Base-by-base conservation (phyloP, 1,284 basidiomycete species). In the Athelia sp. region DNA sequence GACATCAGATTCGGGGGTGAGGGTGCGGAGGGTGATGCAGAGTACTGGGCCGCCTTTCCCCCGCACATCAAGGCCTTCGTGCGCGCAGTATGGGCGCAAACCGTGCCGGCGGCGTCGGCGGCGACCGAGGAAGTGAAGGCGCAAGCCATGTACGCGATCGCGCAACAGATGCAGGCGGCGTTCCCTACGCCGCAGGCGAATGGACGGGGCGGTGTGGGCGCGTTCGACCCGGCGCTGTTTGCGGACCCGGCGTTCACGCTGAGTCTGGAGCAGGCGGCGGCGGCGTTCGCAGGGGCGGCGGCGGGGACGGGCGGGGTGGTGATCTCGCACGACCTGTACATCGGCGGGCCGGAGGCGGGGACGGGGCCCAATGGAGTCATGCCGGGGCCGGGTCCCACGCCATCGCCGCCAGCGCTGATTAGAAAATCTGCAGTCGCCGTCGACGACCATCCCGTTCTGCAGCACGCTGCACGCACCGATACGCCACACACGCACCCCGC, bases 121-220 rank as follows among this genome's bases (percentile, higher is more conserved):
- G n/a, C n/a, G n/a, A n/a, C n/a, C n/a, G 50, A 55, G 60, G 56
- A 62, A 43, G 55, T 54, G 54, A 68, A 77, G 75, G 73, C 74
- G 43, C 76, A 78, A 65, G 72, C 78, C 24, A 80, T 85, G 76
- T 81, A 82, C 59, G 74, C 80, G 50, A 78, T 84, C 59, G 82
- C 82, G 34, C 82, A 84, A 58, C 81, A 82, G 62, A 80, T 84
- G 62, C 79, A 80, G 56, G 71, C 79, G 21, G 76, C 78, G 22
- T 73, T 76, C 58, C 67, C 64, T 46, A 56, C 65, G 50, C 65
- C 63, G 44, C 62, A 54, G 63, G 63, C 36, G 60, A 61, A 1
- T 64, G 4, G 59, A 65, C 65, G n/a, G n/a, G n/a, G n/a, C n/a
- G n/a, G n/a, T n/a, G n/a, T n/a, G n/a, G n/a, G n/a, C n/a, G n/a